These are phyloP conservation scores for Grammothele lineata DNA, from an alignment of 768 basidiomycete species.

Conservation along the genomic window DNA sequence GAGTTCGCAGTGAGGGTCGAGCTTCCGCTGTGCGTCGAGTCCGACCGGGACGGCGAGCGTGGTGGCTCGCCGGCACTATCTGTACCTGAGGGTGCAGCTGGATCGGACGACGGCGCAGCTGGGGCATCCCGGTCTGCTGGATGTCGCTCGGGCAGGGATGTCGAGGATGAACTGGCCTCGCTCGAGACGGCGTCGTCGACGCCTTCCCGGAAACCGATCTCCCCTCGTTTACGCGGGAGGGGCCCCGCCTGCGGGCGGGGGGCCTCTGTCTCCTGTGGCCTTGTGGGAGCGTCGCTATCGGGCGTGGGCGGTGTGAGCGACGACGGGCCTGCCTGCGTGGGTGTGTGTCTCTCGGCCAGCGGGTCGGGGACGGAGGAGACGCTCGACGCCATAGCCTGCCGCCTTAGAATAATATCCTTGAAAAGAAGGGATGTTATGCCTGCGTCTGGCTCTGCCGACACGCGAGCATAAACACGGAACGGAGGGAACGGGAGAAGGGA, in stretches of 20 bases:
- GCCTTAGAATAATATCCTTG: too few relatives aligned
- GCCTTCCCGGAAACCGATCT: slow-evolving; percentile 56
- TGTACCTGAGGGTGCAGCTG: slow-evolving; percentile 13
- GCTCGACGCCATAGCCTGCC: slow-evolving; percentile 16
- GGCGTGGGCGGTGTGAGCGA: background rate
- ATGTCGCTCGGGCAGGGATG: slow-evolving; percentile 43
- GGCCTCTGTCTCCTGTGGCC: background rate
- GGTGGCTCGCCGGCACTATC: slow-evolving; percentile 3
- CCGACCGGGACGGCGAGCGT: slow-evolving; percentile 9
- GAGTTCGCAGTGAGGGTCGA: slow-evolving; percentile 15
- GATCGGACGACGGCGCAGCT: slow-evolving; percentile 18
- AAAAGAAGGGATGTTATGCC: slow-evolving; percentile 15
- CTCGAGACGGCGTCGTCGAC: slow-evolving; percentile 24
- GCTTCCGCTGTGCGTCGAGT: background rate
- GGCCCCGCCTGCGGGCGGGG: slow-evolving; percentile 46
- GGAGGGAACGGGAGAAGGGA: background rate
- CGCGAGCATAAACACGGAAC: slow-evolving; percentile 12
- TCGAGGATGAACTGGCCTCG: slow-evolving; percentile 8
- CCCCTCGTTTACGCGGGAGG: slow-evolving; percentile 59
- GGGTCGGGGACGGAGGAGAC: slow-evolving; percentile 7
- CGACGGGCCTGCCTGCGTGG: slow-evolving; percentile 1
- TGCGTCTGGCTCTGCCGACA: slow-evolving; percentile 21
- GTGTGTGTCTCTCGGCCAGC: slow-evolving; percentile 14
- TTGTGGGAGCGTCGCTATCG: background rate
- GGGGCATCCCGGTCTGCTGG: slow-evolving; percentile 40